A percentile compares a stretch with the other conserved stretches of the same genome.
Evolutionary conservation across 371 early-diverging fungal genomes (phyloP).

Genomic region (Gilbertella persicaria): DNA sequence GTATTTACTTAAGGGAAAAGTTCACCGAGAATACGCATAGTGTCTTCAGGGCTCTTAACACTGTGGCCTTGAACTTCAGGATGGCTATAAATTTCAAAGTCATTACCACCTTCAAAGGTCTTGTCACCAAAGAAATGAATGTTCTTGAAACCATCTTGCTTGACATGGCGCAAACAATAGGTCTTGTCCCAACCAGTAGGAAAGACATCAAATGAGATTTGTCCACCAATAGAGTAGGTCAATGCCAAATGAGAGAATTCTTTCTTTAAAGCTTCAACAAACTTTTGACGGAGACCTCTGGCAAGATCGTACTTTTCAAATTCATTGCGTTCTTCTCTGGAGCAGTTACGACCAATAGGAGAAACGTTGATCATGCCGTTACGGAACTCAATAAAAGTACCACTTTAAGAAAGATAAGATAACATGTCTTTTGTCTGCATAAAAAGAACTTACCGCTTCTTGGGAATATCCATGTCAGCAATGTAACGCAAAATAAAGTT

Average conservation of each 20-base stretch:
- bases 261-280: slow-evolving; percentile 84
- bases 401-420: slow-evolving; percentile 54
- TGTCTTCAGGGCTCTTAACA: slow-evolving; percentile 92
- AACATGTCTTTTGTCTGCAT: neutral
- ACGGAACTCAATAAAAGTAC: slow-evolving; percentile 99
- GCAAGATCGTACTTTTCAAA: slow-evolving; percentile 94
- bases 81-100: slow-evolving; percentile 97
- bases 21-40: slow-evolving; percentile 83
- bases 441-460: slow-evolving; percentile 86
- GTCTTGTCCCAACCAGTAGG: slow-evolving; percentile 99
- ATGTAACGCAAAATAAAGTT: slow-evolving; percentile 95
- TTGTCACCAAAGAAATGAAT: slow-evolving; percentile 99
- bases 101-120: slow-evolving; percentile 98
- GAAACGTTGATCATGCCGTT: slow-evolving; percentile 99
- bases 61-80: slow-evolving; percentile 85
- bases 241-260: slow-evolving; percentile 90
- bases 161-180: slow-evolving; percentile 95
- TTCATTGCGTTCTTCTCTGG: slow-evolving; percentile 89
- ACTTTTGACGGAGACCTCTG: slow-evolving; percentile 79
- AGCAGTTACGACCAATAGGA: slow-evolving; percentile 99
- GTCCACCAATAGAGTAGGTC: slow-evolving; percentile 98
- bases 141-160: slow-evolving; percentile 84
- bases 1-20: slow-evolving; percentile 60
- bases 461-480: slow-evolving; percentile 94
- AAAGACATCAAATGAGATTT: slow-evolving; percentile 99